phyloP scores from a whole-genome alignment of 108 stramenopile species.

The Seminavis robusta region DNA sequence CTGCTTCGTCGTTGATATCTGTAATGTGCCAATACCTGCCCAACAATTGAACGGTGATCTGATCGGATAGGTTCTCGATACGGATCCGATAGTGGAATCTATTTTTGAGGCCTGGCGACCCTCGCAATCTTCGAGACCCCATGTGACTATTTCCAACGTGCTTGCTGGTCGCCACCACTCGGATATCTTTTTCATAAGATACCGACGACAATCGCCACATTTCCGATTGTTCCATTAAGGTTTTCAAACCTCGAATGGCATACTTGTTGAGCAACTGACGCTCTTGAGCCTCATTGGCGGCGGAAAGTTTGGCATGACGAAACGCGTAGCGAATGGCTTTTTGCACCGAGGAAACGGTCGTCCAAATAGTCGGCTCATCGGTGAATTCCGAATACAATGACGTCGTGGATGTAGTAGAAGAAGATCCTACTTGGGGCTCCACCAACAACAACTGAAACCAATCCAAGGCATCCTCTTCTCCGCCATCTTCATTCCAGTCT shows the following conservation, averaged over 20 bases:
- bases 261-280: conserved; percentile 2
- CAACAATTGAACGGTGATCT: conserved; percentile 37
- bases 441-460: too few relatives aligned
- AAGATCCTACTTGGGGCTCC: too few relatives aligned
- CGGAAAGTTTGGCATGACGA: background rate
- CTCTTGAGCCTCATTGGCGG: background rate
- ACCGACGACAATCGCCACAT: conserved; percentile 14
- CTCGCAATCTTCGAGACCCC: conserved; percentile 16
- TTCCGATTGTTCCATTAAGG: conserved; percentile 12
- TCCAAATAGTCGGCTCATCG: conserved; percentile 34
- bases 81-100: conserved; percentile 54
- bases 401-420: too few relatives aligned
- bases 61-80: conserved; percentile 26
- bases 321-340: conserved; percentile 24
- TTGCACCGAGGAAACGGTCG: conserved; percentile 12
- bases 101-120: conserved; percentile 19
- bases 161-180: conserved; percentile 20
- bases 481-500: too few relatives aligned
- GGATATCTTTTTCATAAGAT: background rate
- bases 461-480: too few relatives aligned
- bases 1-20: conserved; percentile 7
- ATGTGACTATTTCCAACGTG: background rate
- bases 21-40: conserved; percentile 52
- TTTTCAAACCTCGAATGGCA: conserved; percentile 26
- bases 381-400: too few relatives aligned